Conservation (phyloP, 331 rosid species). For the Dryas integrifolia region DNA sequence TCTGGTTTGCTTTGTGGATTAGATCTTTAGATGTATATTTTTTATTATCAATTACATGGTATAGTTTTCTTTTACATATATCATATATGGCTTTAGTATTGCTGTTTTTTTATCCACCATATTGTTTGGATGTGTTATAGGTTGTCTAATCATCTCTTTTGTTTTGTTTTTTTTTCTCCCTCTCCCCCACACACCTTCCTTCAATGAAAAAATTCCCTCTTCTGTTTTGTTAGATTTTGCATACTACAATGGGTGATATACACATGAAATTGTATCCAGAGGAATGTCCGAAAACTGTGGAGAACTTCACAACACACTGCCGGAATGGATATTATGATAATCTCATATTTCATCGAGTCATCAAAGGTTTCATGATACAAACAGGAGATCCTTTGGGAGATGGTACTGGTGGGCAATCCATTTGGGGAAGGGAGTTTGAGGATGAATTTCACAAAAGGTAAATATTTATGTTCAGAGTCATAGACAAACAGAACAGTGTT, state of each 20-base stretch:
- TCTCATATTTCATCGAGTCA: constrained; percentile 92
- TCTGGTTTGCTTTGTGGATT: neutral
- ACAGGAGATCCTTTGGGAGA: constrained; percentile 99
- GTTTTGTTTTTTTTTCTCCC: neutral
- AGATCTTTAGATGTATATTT: neutral
- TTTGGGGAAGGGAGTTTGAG: constrained; percentile 99
- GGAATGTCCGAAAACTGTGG: constrained; percentile 98
- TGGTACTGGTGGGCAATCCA: constrained; percentile 97
- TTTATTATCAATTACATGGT: neutral
- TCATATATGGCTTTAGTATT: neutral
- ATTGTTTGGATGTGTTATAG: neutral
- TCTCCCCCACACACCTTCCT: neutral
- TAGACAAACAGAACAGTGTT: neutral
- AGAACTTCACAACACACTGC: constrained; percentile 96
- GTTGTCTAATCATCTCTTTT: constrained; percentile 6
- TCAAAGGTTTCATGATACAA: constrained; percentile 96
- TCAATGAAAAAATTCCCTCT: constrained; percentile 7
- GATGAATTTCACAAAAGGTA: constrained; percentile 99
- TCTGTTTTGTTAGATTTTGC: constrained; percentile 58
- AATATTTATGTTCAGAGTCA: constrained; percentile 9
- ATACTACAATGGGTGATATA: constrained; percentile 93
- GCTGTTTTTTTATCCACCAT: neutral
- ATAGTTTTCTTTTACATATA: neutral
- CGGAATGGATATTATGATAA: constrained; percentile 91
- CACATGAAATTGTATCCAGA: constrained; percentile 94